Evolutionary conservation across 2,329 filamentous ascomycete genomes (phyloP), one percentile per base, ranked within the genome.

Genomic region (Aulographum hederae): DNA sequence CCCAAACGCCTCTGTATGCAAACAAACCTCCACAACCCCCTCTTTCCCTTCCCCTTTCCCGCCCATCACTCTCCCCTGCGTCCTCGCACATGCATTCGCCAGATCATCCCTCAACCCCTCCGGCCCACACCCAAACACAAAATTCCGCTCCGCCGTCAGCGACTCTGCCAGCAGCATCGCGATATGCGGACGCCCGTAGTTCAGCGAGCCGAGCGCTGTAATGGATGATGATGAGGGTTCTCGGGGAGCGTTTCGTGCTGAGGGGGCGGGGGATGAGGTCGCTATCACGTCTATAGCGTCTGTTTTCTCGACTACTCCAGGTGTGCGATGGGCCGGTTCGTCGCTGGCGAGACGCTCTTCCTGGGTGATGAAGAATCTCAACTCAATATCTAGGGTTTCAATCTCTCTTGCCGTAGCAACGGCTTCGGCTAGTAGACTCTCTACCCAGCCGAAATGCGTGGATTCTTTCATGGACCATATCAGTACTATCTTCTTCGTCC

Each of bases 1-100:
- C 5, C 39, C 39, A 38, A 46, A 46, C 6, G 34, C 37, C 32
- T 48, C 43, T 5, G 35, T 34, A 18, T 42, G 40, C 18, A 45
- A 28, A 29, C 31, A 29, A 3, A 47, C 21, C 31, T 43, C 40
- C 21, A 31, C 28, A 18, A 41, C 32, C 29, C 16, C 14, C 2
- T 18, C 18, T 4, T 19, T 12, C 28, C 6, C 14, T 18, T 33
- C 28, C 20, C 40, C 31, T 28, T 45, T 34, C 8, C 42, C 42
- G 4, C 26, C 37, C 27, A 41, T 28, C 11, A 47, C 45, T 16
- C 35, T 28, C n/a, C 26, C 27, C 34, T 46, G 44, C 20, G 37
- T 14, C 6, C 12, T 13, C 10, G 45, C 41, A 25, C 33, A 32
- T 13, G 35, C 33, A 34, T 46, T 46, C 14, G 35, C 33, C n/a